phyloP scores from a whole-genome alignment of 768 basidiomycete species.

The Pleurotus eryngii region DNA sequence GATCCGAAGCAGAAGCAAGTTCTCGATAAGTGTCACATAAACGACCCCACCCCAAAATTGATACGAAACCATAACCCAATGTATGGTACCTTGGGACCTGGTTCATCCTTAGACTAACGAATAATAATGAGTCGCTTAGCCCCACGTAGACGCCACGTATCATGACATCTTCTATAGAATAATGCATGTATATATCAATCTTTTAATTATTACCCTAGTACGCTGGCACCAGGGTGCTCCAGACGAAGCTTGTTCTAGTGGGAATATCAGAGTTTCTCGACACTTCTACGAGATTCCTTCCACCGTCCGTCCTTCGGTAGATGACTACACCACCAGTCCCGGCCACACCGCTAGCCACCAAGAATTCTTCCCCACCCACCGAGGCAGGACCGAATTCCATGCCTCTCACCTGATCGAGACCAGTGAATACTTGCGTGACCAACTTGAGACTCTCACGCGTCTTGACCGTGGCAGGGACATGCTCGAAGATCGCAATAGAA shows the following conservation, averaged over 20 bases:
- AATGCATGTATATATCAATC: too few relatives aligned
- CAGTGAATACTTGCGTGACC: conserved; percentile 55
- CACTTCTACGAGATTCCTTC: conserved; percentile 46
- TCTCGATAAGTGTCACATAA: conserved; percentile 15
- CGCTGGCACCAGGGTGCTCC: conserved; percentile 19
- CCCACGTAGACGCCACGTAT: too few relatives aligned
- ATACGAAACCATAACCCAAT: too few relatives aligned
- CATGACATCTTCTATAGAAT: too few relatives aligned
- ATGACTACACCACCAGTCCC: conserved; percentile 54
- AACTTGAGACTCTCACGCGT: conserved; percentile 25
- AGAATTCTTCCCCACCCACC: conserved; percentile 44
- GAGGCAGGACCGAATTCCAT: conserved; percentile 55
- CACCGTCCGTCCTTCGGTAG: conserved; percentile 48
- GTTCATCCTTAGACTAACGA: too few relatives aligned
- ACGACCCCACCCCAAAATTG: not conserved
- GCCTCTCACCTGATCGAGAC: conserved; percentile 60
- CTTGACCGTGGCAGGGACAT: conserved; percentile 20
- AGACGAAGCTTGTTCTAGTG: conserved; percentile 53
- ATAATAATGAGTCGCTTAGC: too few relatives aligned
- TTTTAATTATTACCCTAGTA: not conserved
- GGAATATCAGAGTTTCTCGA: conserved; percentile 48
- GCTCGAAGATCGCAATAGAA: conserved; percentile 60
- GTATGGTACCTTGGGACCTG: too few relatives aligned
- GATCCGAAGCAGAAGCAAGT: conserved; percentile 21
- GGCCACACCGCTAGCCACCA: conserved; percentile 50